Conservation (phyloP, 1,284 basidiomycete species). For the Phellopilus nigrolimitatus region DNA sequence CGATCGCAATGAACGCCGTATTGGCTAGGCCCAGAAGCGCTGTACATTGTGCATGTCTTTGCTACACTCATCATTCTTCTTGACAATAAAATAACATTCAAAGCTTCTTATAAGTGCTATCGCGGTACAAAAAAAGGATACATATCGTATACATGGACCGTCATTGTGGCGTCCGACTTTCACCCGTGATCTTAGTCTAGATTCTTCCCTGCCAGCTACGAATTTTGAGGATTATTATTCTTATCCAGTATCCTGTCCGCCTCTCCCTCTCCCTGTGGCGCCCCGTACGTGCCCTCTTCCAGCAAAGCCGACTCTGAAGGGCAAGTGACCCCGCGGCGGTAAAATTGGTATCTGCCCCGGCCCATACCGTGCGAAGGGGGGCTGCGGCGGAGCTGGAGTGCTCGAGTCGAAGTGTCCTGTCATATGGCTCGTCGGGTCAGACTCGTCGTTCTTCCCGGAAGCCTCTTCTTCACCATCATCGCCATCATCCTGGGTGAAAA, state of each 20-base stretch:
- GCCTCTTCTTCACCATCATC: slow-evolving; percentile 20
- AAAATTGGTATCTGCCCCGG: slow-evolving; percentile 16
- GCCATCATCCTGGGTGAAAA: background rate
- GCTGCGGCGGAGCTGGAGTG: too few species aligned
- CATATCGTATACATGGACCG: too few species aligned
- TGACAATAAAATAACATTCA: too few species aligned
- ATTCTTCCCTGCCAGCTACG: too few species aligned
- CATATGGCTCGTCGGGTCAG: slow-evolving; percentile 18
- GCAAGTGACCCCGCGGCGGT: slow-evolving; percentile 15
- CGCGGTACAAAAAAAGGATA: too few species aligned
- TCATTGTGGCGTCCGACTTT: too few species aligned
- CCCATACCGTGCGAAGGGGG: background rate
- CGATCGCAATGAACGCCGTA: too few species aligned
- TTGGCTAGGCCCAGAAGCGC: too few species aligned
- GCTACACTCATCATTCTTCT: background rate
- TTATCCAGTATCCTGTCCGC: background rate
- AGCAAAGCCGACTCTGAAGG: slow-evolving; percentile 30
- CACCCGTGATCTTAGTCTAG: too few species aligned
- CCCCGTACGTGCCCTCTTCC: slow-evolving; percentile 25
- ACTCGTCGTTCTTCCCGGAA: slow-evolving; percentile 7
- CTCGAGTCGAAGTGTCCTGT: slow-evolving; percentile 16
- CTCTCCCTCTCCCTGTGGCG: background rate
- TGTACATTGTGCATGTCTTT: background rate
- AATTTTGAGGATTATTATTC: background rate
- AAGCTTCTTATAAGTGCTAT: too few species aligned